Conservation (phyloP, 768 basidiomycete genomes). For the Rhodotorula taiwanensis region DNA sequence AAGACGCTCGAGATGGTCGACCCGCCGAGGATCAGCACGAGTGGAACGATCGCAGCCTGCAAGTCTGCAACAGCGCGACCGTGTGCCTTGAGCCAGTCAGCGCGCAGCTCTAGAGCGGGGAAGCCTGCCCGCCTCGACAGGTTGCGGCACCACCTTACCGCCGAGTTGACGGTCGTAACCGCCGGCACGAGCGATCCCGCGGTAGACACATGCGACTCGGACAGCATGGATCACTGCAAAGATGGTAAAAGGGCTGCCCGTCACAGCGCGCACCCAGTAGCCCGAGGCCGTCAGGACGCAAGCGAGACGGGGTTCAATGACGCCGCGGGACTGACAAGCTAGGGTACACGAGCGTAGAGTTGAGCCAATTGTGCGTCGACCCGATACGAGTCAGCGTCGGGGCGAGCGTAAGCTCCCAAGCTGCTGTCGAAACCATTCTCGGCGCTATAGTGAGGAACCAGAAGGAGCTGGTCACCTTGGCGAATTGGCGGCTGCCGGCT, state of each 20-base stretch:
- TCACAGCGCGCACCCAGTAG: rapidly evolving
- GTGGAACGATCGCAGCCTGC: conserved; percentile 33
- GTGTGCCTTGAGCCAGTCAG: too few relatives aligned
- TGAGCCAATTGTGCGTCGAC: conserved; percentile 1
- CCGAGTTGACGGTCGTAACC: conserved; percentile 31
- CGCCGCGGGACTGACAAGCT: neutral
- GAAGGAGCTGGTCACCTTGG: too few relatives aligned
- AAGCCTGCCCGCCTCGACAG: too few relatives aligned
- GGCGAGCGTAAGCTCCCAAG: too few relatives aligned
- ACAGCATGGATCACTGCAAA: conserved; percentile 30
- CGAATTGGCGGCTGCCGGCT: too few relatives aligned
- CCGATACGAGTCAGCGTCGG: neutral
- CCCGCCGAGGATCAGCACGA: conserved; percentile 34
- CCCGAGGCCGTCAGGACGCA: neutral
- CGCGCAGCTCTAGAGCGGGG: too few relatives aligned
- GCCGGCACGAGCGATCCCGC: conserved; percentile 22
- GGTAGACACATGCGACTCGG: conserved; percentile 33
- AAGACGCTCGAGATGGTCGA: conserved; percentile 25
- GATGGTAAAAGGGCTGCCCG: conserved; percentile 26
- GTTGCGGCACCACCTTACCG: conserved; percentile 7
- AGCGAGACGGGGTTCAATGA: neutral
- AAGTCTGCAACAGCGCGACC: too few relatives aligned
- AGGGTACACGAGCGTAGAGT: conserved; percentile 8
- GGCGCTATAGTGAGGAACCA: too few relatives aligned
- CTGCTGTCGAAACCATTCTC: too few relatives aligned